Conservation (phyloP, 2,329 filamentous ascomycete genomes). For the Aspergillus calidoustus region DNA sequence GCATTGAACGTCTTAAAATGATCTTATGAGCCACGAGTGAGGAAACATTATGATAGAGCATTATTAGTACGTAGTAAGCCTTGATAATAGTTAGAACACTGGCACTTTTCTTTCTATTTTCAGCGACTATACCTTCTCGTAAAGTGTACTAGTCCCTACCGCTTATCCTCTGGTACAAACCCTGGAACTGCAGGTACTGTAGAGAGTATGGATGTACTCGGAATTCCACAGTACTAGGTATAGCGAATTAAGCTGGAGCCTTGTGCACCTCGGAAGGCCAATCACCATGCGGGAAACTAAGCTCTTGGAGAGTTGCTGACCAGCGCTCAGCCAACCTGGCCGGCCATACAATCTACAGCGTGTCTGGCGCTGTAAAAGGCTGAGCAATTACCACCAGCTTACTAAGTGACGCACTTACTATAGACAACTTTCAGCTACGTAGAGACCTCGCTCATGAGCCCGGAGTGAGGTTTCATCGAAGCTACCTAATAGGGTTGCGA, state of each 20-base stretch:
- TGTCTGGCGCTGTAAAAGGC: not conserved
- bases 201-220: no score
- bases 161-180: no score
- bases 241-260: not conserved
- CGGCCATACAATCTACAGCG: not conserved
- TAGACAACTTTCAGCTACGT: no score
- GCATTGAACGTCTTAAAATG: slow-evolving; percentile 5
- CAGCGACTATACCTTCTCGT: not conserved
- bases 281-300: not conserved
- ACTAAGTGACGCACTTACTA: no score
- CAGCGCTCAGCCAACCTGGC: not conserved
- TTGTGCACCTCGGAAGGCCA: not conserved
- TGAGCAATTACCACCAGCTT: not conserved
- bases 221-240: no score
- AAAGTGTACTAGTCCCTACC: not conserved
- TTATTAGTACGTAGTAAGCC: not conserved
- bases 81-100: not conserved
- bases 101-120: not conserved
- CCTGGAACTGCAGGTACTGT: no score
- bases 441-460: no score
- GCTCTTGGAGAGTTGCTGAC: not conserved
- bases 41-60: slow-evolving; percentile 2
- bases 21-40: slow-evolving; percentile 4
- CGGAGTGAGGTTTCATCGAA: no score
- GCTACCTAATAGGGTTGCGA: no score